Conservation (phyloP, 139 green algal genomes). For the Marvania coccoides region DNA sequence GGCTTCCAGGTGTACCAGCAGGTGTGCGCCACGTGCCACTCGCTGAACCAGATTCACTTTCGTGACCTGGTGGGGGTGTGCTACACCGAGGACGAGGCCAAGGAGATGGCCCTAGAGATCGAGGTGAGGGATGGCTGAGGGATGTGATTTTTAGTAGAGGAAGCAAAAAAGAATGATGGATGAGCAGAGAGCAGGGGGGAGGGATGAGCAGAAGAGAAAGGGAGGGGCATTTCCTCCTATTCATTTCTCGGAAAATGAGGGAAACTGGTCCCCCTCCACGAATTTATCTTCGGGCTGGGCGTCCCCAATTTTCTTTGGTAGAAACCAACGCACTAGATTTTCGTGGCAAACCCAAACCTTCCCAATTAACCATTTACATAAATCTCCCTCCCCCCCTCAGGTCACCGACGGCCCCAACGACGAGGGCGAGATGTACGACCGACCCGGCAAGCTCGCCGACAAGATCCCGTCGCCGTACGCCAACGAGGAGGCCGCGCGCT, state of each 20-base stretch:
- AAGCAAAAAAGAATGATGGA: no score
- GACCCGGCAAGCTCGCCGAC: constrained; percentile 85
- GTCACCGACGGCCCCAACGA: constrained; percentile 94
- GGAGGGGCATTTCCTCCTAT: not conserved
- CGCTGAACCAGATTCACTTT: constrained; percentile 86
- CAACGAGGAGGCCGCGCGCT: constrained; percentile 88
- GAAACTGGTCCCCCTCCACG: no score
- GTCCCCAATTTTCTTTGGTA: no score
- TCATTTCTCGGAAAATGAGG: no score
- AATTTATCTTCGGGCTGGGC: no score
- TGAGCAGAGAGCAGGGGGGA: no score
- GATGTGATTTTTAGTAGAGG: not conserved
- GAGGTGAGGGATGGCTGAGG: constrained; percentile 49
- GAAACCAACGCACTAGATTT: no score
- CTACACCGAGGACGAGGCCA: constrained; percentile 98
- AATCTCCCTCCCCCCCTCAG: no score
- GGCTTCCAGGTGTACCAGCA: constrained; percentile 79
- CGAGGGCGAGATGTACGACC: constrained; percentile 94
- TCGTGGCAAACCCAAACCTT: no score
- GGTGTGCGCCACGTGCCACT: constrained; percentile 97
- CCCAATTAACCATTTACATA: no score
- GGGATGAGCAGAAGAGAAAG: no score
- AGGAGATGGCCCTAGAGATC: constrained; percentile 84
- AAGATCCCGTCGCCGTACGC: constrained; percentile 82
- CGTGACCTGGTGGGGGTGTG: constrained; percentile 90